A percentile compares a stretch with the other conserved stretches of the same genome.
phyloP scores from a whole-genome alignment of 345 rosid genomes.

The Populus tremula region DNA sequence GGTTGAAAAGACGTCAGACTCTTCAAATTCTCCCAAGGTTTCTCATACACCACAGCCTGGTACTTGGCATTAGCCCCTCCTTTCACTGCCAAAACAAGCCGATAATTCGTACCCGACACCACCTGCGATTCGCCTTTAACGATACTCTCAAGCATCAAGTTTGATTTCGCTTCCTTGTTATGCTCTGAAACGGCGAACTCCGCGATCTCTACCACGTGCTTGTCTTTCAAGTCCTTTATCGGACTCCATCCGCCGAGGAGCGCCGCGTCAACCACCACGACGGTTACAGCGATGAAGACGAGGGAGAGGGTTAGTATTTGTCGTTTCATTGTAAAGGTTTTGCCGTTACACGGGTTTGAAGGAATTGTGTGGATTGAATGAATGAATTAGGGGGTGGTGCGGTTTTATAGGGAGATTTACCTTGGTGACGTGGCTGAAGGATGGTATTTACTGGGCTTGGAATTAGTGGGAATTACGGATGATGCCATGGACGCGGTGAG shows the following conservation, averaged over 20 bases:
- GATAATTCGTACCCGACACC: conserved; percentile 51
- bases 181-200: conserved; percentile 45
- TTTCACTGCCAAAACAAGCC: conserved; percentile 29
- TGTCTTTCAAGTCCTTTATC: conserved; percentile 36
- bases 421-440: no score
- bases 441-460: no score
- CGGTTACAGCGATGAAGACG: conserved; percentile 18
- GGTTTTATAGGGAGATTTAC: no score
- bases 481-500: no score
- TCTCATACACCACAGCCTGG: conserved; percentile 56
- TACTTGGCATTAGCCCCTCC: conserved; percentile 20
- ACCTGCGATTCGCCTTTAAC: conserved; percentile 50
- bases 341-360: no score
- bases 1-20: conserved; percentile 46
- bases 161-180: conserved; percentile 18
- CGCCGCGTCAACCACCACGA: background rate
- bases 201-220: conserved; percentile 47
- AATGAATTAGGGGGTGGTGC: accelerated
- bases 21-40: conserved; percentile 36
- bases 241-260: conserved; percentile 50
- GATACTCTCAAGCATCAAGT: conserved; percentile 31
- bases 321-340: no score
- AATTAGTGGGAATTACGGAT: no score
- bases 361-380: no score
- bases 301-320: no score